Conservation (phyloP, 176 grass and related monocot species). For the Tuctoria greenei region DNA sequence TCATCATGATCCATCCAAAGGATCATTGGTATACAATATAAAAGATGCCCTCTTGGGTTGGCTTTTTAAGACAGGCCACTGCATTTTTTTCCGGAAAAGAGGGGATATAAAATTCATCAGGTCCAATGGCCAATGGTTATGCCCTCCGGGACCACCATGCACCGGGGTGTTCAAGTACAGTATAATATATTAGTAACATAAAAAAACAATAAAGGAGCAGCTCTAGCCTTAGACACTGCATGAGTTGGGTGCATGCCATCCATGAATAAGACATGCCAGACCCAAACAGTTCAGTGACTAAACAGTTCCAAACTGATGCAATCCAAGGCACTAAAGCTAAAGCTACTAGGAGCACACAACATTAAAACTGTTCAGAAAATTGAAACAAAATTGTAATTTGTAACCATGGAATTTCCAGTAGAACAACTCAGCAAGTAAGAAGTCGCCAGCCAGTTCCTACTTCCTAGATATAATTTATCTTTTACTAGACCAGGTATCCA, state of each 20-base stretch:
- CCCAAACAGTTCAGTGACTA: neutral
- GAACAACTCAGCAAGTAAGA: neutral
- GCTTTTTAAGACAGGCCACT: too few species aligned
- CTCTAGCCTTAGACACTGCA: neutral
- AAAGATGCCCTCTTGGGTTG: too few species aligned
- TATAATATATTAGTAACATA: neutral
- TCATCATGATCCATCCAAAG: neutral
- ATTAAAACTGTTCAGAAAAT: neutral
- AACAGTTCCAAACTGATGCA: neutral
- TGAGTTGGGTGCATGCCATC: neutral
- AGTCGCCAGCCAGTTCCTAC: neutral
- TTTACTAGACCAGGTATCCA: neutral
- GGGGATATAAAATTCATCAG: too few species aligned
- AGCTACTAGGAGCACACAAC: neutral
- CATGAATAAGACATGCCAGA: neutral
- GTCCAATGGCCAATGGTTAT: neutral
- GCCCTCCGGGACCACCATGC: neutral
- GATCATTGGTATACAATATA: neutral
- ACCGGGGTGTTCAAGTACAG: neutral
- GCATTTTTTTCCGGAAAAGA: too few species aligned
- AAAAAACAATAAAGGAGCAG: neutral
- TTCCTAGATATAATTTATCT: neutral
- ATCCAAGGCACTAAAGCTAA: neutral
- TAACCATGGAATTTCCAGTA: neutral
- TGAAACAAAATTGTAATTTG: neutral